These are phyloP conservation scores for Bryopsis sp. DNA, from an alignment of 139 green algal genomes.

Conservation along the genomic window DNA sequence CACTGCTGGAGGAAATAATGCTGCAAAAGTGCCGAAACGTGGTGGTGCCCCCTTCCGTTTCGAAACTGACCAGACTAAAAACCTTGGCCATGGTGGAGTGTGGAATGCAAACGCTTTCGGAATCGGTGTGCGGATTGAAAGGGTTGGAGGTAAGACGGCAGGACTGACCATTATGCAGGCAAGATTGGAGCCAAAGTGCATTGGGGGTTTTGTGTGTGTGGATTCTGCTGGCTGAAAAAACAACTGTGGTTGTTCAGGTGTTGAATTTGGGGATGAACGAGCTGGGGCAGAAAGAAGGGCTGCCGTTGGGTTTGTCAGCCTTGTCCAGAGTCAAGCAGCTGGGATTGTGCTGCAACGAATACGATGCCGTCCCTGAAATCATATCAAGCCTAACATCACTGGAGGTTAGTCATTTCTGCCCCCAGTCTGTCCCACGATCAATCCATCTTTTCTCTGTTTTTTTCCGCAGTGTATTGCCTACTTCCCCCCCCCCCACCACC, in stretches of 20 bases:
- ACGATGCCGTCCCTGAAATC: background rate
- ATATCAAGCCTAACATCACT: background rate
- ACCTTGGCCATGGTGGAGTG: background rate
- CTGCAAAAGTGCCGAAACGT: background rate
- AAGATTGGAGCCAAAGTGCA: too few species aligned
- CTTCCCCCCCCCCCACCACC: too few species aligned
- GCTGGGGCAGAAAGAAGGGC: background rate
- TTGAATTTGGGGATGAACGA: slow-evolving; percentile 2
- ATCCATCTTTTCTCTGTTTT: too few species aligned
- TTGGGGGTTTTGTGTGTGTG: too few species aligned
- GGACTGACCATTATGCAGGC: too few species aligned
- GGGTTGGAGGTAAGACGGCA: background rate
- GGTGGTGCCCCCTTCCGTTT: background rate
- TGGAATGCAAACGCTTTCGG: background rate
- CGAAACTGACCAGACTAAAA: background rate
- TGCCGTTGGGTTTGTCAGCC: background rate
- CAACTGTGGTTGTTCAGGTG: too few species aligned
- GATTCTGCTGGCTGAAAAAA: too few species aligned
- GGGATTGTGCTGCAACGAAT: background rate
- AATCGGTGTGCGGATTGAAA: background rate
- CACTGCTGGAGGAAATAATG: background rate
- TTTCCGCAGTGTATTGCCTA: too few species aligned
- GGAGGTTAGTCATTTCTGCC: background rate
- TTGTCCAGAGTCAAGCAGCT: background rate
- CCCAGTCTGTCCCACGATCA: too few species aligned